Base-by-base conservation (phyloP, 345 rosid genomes). In the Pistacia vera region DNA sequence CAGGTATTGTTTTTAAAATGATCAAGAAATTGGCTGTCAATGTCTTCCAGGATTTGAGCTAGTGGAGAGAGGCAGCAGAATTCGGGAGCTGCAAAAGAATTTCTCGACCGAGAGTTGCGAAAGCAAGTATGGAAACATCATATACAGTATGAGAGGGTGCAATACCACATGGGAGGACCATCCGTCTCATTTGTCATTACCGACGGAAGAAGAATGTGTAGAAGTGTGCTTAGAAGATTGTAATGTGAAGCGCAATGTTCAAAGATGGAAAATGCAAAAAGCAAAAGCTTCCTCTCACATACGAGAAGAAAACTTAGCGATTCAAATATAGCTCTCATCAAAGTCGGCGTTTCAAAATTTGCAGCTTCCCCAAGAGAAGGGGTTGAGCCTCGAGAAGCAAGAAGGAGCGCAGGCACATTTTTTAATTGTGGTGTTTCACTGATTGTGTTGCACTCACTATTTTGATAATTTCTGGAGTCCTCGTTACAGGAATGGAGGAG, bases 241-340 rank as follows among this genome's bases (percentile, higher is more conserved):
- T 60, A 71, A 66, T 80, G 79, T 38, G 79, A 75, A 66, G 79
- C 28, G 83, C 67, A 52, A 8, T 66, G 5, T 80, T 17, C 69
- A 22, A 11, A 3, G 63, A 0, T 7, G 64, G 69, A 8, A 4
- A 18, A 2, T 80, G 83, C 63, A 71, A 0, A 20, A 80, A 65
- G 68, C 70, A 71, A 28, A 28, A 28, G 30, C 30, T 28, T 28
- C 30, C 30, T 28, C 30, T 2, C 30, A 28, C 30, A 28, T 28
- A 28, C 30, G 30, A n/a, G 30, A 28, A 28, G 30, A 28, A 28
- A 28, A 28, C 30, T 28, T 28, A 28, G 30, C 2, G 30, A 28
- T 28, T 28, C 30, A 28, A 28, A 28, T 28, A 28, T 28, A 28
- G 30, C 30, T 28, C 30, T 28, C 30, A 28, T 28, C 30, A 28